Base-by-base conservation (phyloP, 768 basidiomycete genomes). In the Plicaturopsis crispa region DNA sequence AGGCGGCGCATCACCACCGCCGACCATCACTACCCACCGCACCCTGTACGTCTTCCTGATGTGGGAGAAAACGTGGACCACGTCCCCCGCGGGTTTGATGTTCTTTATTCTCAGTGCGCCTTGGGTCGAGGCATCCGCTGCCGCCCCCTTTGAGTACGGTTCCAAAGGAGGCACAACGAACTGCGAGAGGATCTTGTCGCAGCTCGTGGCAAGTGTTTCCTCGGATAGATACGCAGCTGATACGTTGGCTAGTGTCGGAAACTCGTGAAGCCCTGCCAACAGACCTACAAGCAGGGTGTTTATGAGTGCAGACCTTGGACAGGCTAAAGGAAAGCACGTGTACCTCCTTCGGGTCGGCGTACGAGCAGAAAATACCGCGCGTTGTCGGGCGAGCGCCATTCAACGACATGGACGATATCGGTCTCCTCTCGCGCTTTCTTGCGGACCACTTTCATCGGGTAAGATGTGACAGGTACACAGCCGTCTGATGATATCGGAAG, bases 41-140 rank as follows among this genome's bases (percentile, higher is more conserved):
- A 75, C 69, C 41, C 78, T 72, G 53, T 85, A 93, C 10, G 85
- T 91, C 65, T 92, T 90, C 49, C 67, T 78, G 53, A 93, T 86
- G 54, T 97, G 92, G 6, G 87, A 90, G 60, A 96, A 96, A 33
- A 89, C 63, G 51, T 94, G 91, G 3, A 80, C 41, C 24, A 93
- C 76, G 42, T 82, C 72, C 8, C 81, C 80, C 16, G 66, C 75
- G 14, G 70, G 62, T 40, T 62, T 60, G 38, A 80, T 63, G 41
- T 66, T 60, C 26, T 60, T 48, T 16, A 84, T 66, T 13, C 54
- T 60, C 16, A 26, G n/a, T n/a, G n/a, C n/a, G n/a, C n/a, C n/a
- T n/a, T n/a, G n/a, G n/a, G n/a, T n/a, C n/a, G n/a, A n/a, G n/a
- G 36, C 31, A 13, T 38, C 30, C 24, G 26, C 20, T 30, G 40